phyloP scores from a whole-genome alignment of 495 filamentous ascomycete genomes.

The Cladorrhinum samala region DNA sequence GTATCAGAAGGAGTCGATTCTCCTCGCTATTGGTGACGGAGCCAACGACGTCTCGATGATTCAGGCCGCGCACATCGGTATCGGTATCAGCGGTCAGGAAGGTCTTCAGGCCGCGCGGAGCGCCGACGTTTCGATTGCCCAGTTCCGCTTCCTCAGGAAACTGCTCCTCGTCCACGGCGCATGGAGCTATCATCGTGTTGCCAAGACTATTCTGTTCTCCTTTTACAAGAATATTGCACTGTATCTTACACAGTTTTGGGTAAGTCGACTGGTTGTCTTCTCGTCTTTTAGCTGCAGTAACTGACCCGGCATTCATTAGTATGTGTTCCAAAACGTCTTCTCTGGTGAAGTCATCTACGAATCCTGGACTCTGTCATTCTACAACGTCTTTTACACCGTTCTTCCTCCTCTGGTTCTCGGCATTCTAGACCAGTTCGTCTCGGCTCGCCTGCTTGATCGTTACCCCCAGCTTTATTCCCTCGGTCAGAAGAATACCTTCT shows the following conservation, averaged over 20 bases:
- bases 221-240: conserved; percentile 99
- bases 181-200: conserved; percentile 96
- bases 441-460: conserved; percentile 88
- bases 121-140: conserved; percentile 92
- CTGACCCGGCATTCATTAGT: conserved; percentile 50
- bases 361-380: conserved; percentile 98
- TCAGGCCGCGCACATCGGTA: conserved; percentile 96
- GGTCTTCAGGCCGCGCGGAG: conserved; percentile 97
- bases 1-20: conserved; percentile 76
- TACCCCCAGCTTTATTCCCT: conserved; percentile 96
- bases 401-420: conserved; percentile 91
- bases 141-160: conserved; percentile 95
- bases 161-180: conserved; percentile 92
- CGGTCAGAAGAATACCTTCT: conserved; percentile 87
- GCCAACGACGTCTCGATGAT: conserved; percentile 99
- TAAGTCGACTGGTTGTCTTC: conserved; percentile 33
- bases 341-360: conserved; percentile 98
- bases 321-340: conserved; percentile 96
- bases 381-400: conserved; percentile 98
- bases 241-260: conserved; percentile 99
- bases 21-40: conserved; percentile 94
- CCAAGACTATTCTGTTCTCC: conserved; percentile 93
- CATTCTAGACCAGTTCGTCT: conserved; percentile 97
- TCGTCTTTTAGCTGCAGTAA: conserved; percentile 28
- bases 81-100: conserved; percentile 96